phyloP scores from a whole-genome alignment of 192 early-diverging fungal species.

The Gryganskiella cystojenkinii region DNA sequence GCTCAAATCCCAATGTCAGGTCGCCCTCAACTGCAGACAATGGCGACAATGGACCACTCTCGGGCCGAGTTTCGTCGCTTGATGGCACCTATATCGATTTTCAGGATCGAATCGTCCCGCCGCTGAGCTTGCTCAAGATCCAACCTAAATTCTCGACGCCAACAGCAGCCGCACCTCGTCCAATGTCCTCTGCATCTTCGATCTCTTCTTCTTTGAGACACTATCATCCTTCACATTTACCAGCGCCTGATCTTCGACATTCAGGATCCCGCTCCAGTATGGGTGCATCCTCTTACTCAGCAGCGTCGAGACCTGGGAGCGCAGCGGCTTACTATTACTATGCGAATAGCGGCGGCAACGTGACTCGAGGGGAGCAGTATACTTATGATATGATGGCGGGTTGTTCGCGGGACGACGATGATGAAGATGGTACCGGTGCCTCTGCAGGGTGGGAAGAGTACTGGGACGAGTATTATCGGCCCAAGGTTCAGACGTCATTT shows the following conservation, averaged over 20 bases:
- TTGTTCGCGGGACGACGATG: slow-evolving; percentile 10
- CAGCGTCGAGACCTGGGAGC: background rate
- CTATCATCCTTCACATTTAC: background rate
- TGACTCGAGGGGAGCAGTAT: slow-evolving; percentile 17
- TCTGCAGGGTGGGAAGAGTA: slow-evolving; percentile 60
- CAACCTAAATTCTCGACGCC: background rate
- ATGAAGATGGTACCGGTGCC: background rate
- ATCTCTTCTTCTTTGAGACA: slow-evolving; percentile 16
- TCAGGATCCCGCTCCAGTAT: background rate
- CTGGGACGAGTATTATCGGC: slow-evolving; percentile 92
- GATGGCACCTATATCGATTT: slow-evolving; percentile 27
- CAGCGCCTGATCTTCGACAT: background rate
- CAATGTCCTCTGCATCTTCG: slow-evolving; percentile 21
- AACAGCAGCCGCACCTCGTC: background rate
- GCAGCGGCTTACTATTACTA: background rate
- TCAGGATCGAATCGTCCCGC: slow-evolving; percentile 29
- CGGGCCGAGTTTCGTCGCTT: background rate
- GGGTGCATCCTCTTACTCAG: background rate
- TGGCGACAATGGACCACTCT: background rate
- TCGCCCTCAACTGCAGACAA: background rate
- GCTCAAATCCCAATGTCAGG: no score
- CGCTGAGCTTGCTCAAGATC: background rate
- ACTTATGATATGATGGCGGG: slow-evolving; percentile 15
- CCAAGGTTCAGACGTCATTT: slow-evolving; percentile 80
- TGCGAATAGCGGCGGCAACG: no score